Evolutionary conservation across 2,329 filamentous ascomycete species (phyloP), one percentile per base, ranked within the genome.

Genomic region (Aspergillus proliferans): DNA sequence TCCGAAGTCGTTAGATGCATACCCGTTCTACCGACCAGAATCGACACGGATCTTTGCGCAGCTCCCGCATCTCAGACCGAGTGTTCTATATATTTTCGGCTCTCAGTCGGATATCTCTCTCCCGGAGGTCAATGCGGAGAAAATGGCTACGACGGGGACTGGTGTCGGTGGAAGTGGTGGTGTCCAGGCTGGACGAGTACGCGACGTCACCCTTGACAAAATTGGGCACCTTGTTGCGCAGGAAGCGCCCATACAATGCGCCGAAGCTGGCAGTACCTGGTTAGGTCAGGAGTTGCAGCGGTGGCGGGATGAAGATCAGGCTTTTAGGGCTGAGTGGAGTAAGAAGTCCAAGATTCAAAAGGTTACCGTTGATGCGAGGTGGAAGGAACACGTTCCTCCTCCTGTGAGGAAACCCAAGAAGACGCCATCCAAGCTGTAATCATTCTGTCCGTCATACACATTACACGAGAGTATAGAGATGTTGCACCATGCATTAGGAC

Each of bases 161-260:
- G 57, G 73, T 38, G 18, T 71, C 44, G 65, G 76, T 24, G 64
- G 75, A 41, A 63, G 70, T 56, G 71, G 70, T 19, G 69, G 68
- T 81, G 88, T 15, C 80, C 86, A 43, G n/a, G 78, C 78, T 10
- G 88, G 86, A 0, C 75, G 82, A 42, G 90, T 95, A 2, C 76
- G 75, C 48, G 77, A 83, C 55, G 77, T 87, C 4, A 73, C 82
- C 14, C 69, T 93, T 6, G 71, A 85, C 24, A 78, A 78, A 0
- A 75, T 78, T 5, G 89, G 91, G 0, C 92, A 97, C 67, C 68
- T 96, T 39, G 81, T 96, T 24, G 86, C 91, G 0, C 87, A 95
- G 81, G 90, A 95, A 68, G 79, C 80, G 36, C 86, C 87, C 0
- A 72, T 61, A 2, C 75, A 81, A 59, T 86, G 84, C 53, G 91